Base-by-base conservation (phyloP, 805 yeast species). In the Kodamaea laetipori region DNA sequence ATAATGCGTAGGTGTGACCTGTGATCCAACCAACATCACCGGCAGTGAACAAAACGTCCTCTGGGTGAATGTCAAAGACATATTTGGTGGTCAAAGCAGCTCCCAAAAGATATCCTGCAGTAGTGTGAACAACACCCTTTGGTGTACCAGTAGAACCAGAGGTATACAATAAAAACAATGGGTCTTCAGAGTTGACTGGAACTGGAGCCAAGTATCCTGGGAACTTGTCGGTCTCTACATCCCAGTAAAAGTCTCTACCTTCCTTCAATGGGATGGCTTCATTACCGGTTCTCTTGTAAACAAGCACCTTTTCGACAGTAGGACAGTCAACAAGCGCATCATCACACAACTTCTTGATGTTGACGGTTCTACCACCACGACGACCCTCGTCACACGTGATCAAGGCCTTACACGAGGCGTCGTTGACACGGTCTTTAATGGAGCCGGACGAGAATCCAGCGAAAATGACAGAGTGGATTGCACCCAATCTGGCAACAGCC, bases 21-120 rank as follows among this genome's bases (percentile, higher is more conserved):
- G 95, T 86, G 57, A 86, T 84, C 95, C 95, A 86, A 57, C 95
- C 95, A 42, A 86, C 84, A 67, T 86, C 95, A 61, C 94, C 95
- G 23, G 95, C 94, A 12, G 94, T 86, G 74, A 86, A 86, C 45
- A 86, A 73, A 10, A 80, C 71, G 60, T 86, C 95, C 46, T 83
- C 82, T 32, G 77, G 75, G 56, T 86, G 90, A 31, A 84, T 73
- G 64, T 86, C 95, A 64, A 86, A 86, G 35, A 80, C 77, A 58
- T 86, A 86, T 58, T 81, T 81, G 56, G 89, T 82, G 37, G 92
- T 80, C 58, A 86, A 52, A 44, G 82, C 71, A 13, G 94, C 90
- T 48, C 86, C 85, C 46, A 86, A 70, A 48, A 86, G 67, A 62
- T 81, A 86, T 44, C 95, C 95, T 32, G 84, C 94, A 45, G 94